Conservation (phyloP, 2,329 filamentous ascomycete species). For the Aspergillus pseudoviridinutans region DNA sequence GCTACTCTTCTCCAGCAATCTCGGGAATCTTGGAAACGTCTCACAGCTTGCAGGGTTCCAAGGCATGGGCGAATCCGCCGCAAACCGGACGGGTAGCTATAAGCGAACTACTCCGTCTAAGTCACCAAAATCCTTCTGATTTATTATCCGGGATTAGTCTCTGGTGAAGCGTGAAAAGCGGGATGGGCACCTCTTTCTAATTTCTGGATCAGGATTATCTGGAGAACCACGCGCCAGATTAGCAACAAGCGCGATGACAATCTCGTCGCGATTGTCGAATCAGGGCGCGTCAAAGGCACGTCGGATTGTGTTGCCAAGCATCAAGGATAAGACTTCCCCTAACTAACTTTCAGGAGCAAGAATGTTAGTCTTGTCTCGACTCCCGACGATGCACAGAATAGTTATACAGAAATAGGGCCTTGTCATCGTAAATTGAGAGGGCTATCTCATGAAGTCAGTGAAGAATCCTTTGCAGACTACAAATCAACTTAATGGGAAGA, state of each 20-base stretch:
- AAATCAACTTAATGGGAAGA: background rate
- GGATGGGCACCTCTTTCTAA: background rate
- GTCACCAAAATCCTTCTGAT: background rate
- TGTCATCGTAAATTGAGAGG: background rate
- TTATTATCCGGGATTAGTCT: background rate
- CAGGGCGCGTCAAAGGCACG: conserved; percentile 21
- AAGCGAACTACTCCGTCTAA: background rate
- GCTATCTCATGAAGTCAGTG: background rate
- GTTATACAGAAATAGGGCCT: background rate
- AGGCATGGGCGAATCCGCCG: background rate
- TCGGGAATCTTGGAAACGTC: background rate
- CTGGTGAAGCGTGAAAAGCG: background rate
- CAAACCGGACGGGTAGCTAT: background rate
- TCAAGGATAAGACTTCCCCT: conserved; percentile 11
- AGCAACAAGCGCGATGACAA: conserved; percentile 22
- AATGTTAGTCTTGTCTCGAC: conserved; percentile 2
- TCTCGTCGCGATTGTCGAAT: conserved; percentile 24
- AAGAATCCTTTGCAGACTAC: background rate
- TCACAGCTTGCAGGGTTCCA: background rate
- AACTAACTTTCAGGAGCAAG: background rate
- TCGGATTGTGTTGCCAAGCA: conserved; percentile 22
- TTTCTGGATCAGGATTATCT: conserved; percentile 13
- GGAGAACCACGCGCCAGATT: conserved; percentile 21
- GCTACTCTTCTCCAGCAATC: background rate
- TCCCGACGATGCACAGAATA: conserved; percentile 1